Evolutionary conservation across 163 green algal genomes (phyloP).

Genomic region (Scenedesmus sp.): DNA sequence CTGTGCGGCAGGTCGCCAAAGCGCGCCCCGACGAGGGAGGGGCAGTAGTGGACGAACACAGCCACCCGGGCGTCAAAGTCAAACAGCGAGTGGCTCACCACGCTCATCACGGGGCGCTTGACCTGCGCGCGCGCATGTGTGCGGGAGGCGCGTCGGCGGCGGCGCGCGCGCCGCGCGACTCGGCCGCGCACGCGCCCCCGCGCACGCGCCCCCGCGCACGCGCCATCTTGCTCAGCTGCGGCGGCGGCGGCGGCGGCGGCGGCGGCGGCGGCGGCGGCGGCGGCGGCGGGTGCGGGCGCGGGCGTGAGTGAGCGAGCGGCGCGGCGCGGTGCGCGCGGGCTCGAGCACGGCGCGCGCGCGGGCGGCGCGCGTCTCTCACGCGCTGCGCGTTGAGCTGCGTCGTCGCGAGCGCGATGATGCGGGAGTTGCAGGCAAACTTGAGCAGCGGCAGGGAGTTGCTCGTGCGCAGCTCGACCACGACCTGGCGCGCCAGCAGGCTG

Average conservation of each 20-base stretch:
- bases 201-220: no score
- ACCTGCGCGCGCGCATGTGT: conserved; percentile 39
- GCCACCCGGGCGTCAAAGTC: conserved; percentile 37
- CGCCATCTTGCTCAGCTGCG: no score
- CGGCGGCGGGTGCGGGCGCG: no score
- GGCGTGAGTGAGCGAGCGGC: no score
- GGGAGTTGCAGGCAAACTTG: conserved; percentile 46
- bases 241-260: no score
- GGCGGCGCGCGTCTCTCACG: neutral
- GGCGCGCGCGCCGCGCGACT: no score
- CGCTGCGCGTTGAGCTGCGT: conserved; percentile 42
- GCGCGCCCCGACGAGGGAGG: conserved; percentile 1
- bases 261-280: no score
- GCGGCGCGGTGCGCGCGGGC: no score
- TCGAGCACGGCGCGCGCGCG: no score
- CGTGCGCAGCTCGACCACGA: conserved; percentile 48
- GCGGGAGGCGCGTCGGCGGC: no score
- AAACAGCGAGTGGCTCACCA: conserved; percentile 43
- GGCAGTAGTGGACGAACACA: conserved; percentile 30
- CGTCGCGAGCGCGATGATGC: conserved; percentile 32
- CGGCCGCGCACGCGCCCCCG: no score
- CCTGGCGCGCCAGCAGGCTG: conserved; percentile 11
- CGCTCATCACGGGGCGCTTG: conserved; percentile 42
- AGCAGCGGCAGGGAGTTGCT: conserved; percentile 44
- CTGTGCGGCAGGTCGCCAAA: conserved; percentile 40